Evolutionary conservation across 2,329 filamentous ascomycete species (phyloP).

Genomic region (Diplodia sapinea): DNA sequence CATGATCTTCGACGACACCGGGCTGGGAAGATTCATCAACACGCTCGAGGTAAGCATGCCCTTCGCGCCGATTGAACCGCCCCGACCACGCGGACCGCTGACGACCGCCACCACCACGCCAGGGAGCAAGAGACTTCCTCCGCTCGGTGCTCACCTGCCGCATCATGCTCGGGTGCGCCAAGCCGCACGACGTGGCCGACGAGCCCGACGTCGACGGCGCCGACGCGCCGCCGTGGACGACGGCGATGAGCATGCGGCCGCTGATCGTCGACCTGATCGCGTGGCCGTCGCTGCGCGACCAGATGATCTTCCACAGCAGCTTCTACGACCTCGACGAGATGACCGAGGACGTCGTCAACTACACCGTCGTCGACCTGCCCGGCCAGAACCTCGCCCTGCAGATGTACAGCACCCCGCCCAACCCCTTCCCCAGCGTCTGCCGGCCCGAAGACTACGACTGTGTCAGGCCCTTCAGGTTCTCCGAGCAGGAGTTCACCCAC

Average conservation of each 20-base stretch:
- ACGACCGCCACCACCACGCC: no score
- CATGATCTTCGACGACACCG: slow-evolving; percentile 23
- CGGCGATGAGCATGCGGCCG: background rate
- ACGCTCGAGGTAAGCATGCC: background rate
- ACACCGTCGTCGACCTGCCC: slow-evolving; percentile 21
- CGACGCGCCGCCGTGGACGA: background rate
- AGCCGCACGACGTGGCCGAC: background rate
- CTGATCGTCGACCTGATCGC: slow-evolving; percentile 28
- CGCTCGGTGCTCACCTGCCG: background rate
- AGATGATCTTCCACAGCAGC: slow-evolving; percentile 26
- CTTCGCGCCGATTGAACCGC: no score
- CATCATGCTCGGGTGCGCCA: slow-evolving; percentile 13
- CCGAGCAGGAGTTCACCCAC: background rate
- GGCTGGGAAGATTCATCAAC: slow-evolving; percentile 7
- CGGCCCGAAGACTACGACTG: background rate
- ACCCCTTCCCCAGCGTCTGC: background rate
- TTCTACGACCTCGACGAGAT: slow-evolving; percentile 26
- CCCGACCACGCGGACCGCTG: no score
- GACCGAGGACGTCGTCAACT: slow-evolving; percentile 22
- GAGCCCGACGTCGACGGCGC: background rate
- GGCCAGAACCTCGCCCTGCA: slow-evolving; percentile 15
- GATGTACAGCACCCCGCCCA: slow-evolving; percentile 4
- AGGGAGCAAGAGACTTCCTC: slow-evolving; percentile 14
- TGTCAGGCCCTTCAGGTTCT: background rate
- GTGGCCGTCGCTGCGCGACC: slow-evolving; percentile 28